phyloP scores from a whole-genome alignment of 139 green algal genomes.

The Nannochloris sp. region DNA sequence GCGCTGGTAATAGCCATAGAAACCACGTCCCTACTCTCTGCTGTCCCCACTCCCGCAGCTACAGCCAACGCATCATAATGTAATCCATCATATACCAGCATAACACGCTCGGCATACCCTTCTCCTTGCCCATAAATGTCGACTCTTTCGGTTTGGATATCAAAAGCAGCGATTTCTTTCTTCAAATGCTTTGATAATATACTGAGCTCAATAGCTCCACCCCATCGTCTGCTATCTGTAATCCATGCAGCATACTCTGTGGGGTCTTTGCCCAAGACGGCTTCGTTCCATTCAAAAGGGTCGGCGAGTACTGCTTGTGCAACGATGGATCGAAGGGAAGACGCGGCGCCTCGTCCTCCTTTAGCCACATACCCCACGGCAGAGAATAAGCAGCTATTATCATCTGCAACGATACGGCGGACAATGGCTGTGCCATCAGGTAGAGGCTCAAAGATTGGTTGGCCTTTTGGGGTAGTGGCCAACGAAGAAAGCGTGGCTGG shows the following conservation, averaged over 20 bases:
- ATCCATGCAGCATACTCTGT: constrained; percentile 73
- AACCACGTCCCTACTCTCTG: constrained; percentile 37
- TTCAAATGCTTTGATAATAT: constrained; percentile 71
- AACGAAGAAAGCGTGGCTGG: not conserved
- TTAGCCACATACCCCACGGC: constrained; percentile 67
- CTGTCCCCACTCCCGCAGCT: constrained; percentile 42
- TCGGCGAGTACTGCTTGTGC: constrained; percentile 59
- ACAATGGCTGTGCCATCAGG: constrained; percentile 57
- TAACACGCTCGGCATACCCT: constrained; percentile 39
- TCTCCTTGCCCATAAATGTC: constrained; percentile 74
- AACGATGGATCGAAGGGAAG: constrained; percentile 39
- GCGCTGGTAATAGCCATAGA: constrained; percentile 34
- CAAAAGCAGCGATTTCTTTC: constrained; percentile 84
- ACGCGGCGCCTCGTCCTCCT: constrained; percentile 8
- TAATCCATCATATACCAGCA: constrained; percentile 69
- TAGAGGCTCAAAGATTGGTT: not conserved
- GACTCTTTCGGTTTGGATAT: constrained; percentile 76
- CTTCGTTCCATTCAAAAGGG: constrained; percentile 54
- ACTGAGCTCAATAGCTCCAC: constrained; percentile 92
- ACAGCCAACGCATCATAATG: constrained; percentile 75
- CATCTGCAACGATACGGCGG: constrained; percentile 68
- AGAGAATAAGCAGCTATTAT: constrained; percentile 95
- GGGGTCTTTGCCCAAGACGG: constrained; percentile 21
- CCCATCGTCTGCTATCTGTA: constrained; percentile 63
- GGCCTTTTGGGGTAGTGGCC: not conserved